Base-by-base conservation (phyloP, 2,329 filamentous ascomycete genomes). In the Pseudogymnoascus sp. region DNA sequence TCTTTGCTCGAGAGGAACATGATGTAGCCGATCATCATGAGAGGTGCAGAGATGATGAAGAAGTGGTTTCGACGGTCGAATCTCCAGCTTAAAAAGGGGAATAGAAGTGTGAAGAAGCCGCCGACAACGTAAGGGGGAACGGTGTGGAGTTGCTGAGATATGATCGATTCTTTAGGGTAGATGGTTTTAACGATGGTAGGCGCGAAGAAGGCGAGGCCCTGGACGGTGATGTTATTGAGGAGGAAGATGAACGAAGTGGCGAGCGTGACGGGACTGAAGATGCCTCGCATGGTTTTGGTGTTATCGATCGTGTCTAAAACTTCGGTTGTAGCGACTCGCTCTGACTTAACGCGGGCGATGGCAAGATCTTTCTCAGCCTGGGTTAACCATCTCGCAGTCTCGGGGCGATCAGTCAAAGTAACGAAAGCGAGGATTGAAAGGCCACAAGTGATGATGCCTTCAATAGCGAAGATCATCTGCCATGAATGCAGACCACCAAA, bases 381-480 rank as follows among this genome's bases (percentile, higher is more conserved):
- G 0, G 78, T 80, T 0, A 91, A 80, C 88, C 88, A 91, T 11
- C 78, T 76, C 0, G 88, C 88, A 0, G 86, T 88, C 63, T 82
- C 86, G 0, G 88, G 88, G 0, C 87, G 80, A 71, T 91, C 88
- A 0, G 88, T 90, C 16, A 90, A 75, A 0, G 84, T 87, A 69
- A 86, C 68, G 72, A 89, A 88, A 1, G 82, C 75, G 37, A 90
- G 77, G 1, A 90, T n/a, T 0, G 81, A 79, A 0, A 90, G 73
- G 0, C 79, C 78, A 65, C 66, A 67, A 77, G 84, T 86, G 67
- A 89, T 83, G 69, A 89, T 84, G 19, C 88, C 88, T 71, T 90
- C 88, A n/a, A 90, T 84, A 3, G 80, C 82, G 63, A 90, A 90
- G 62, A 90, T 88, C 86, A 89, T 89, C 6, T 86, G 78, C 88